phyloP scores from a whole-genome alignment of 2,329 filamentous ascomycete species.

The Aspergillus aculeatinus region DNA sequence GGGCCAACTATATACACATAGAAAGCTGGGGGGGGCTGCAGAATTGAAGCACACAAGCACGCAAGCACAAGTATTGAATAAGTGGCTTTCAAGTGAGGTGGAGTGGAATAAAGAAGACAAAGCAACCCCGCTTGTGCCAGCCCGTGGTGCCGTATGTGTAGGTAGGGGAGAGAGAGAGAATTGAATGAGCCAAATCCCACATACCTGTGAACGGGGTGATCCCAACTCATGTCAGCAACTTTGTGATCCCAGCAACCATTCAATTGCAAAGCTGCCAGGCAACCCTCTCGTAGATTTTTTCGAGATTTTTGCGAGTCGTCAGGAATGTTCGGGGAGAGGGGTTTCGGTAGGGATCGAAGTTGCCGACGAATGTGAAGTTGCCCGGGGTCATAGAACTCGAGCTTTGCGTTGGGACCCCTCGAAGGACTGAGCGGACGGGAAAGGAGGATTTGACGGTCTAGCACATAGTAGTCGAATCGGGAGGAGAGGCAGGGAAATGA shows the following conservation, averaged over 20 bases:
- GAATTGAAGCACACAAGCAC: neutral
- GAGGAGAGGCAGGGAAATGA: slow-evolving; percentile 1
- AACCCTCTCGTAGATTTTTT: slow-evolving; percentile 28
- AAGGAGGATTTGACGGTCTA: neutral
- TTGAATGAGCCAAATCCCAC: slow-evolving; percentile 15
- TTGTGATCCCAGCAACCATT: slow-evolving; percentile 39
- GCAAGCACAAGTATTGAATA: slow-evolving; percentile 1
- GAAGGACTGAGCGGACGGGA: slow-evolving; percentile 4
- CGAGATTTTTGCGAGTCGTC: slow-evolving; percentile 22
- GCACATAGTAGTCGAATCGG: slow-evolving; percentile 3
- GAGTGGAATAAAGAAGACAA: slow-evolving; percentile 3
- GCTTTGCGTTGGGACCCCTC: slow-evolving; percentile 15
- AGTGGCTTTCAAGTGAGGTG: neutral
- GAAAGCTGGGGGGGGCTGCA: neutral
- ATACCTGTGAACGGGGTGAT: slow-evolving; percentile 49
- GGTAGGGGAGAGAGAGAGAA: neutral
- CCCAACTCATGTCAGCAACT: slow-evolving; percentile 49
- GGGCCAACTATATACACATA: neutral
- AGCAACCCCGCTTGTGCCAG: slow-evolving; percentile 14
- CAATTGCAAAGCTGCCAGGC: slow-evolving; percentile 35
- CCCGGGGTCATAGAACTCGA: slow-evolving; percentile 29
- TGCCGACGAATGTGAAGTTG: slow-evolving; percentile 23
- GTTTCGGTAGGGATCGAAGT: slow-evolving; percentile 21
- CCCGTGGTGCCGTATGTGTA: slow-evolving; percentile 7
- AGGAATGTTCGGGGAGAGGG: slow-evolving; percentile 32